Base-by-base conservation (phyloP, 345 rosid species). In the Populus tremula region DNA sequence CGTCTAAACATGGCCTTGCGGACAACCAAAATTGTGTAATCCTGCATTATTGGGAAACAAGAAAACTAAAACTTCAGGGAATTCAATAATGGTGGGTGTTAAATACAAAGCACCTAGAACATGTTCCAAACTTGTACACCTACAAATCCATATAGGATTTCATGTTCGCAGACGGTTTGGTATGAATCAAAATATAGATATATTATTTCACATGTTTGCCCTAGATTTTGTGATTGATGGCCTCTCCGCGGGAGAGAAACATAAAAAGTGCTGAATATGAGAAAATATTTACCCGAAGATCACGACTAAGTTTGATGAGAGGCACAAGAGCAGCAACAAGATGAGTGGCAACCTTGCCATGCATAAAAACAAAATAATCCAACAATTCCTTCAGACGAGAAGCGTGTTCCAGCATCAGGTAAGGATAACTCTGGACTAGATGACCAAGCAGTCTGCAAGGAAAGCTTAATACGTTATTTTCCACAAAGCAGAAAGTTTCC, bases 1-100 rank as follows among this genome's bases (percentile, higher is more conserved):
- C 85, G 84, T 79, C 92, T 89, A 80, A 93, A 93, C 90, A 93
- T 88, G 86, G 98, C 96, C 85, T 93, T 93, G 47, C 94, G 93
- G 69, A 88, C 84, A 65, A 91, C 93, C 85, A 93, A 85, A 76
- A 90, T 85, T 77, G 83, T 84, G 73, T 91, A 93, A 80, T 90
- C 90, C 93, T 93, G 84, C 77, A 83, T 35, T 38, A 79, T 62
- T 53, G 27, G 56, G 18, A 75, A 66, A 47, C 69, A 31, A 12
- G 18, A 29, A 76, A 82, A 38, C 41, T 43, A 43, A 53, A 25
- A 18, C 21, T 36, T 65, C 59, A 43, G 56, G 49, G 29, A 61
- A 41, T 59, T 63, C 39, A 75, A 21, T 33, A 2, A 67, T n/a
- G 59, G 36, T 29, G 49, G 21, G 5, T 13, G 8, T 21, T 17